Percentiles rank a stretch among this genome's conserved stretches.
Evolutionary conservation across 1,284 basidiomycete species (phyloP).

Genomic region (Cryptococcus sp.): DNA sequence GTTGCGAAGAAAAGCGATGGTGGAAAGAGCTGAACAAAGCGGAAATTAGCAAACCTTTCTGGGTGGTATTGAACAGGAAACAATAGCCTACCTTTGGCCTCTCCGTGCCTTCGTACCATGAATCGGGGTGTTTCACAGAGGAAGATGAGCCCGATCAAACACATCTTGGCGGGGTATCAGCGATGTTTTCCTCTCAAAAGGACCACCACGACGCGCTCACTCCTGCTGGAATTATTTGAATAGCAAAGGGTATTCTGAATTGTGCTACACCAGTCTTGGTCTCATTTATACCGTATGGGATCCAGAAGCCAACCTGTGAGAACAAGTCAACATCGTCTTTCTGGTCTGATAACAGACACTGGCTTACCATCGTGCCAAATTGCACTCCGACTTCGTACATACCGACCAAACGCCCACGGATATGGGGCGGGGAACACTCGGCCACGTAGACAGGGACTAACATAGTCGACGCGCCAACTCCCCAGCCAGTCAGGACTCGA

Average conservation of each 20-base stretch:
- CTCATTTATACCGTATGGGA: conserved; percentile 56
- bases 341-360: too few species aligned
- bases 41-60: too few species aligned
- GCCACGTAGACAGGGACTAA: conserved; percentile 50
- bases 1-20: conserved; percentile 53
- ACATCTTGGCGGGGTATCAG: conserved; percentile 18
- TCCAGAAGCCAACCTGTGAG: conserved; percentile 53
- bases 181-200: too few species aligned
- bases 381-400: conserved; percentile 58
- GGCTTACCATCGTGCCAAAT: conserved; percentile 49
- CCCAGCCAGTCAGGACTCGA: conserved; percentile 49
- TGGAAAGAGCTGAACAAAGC: conserved; percentile 43
- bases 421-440: conserved; percentile 51
- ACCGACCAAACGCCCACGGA: conserved; percentile 45
- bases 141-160: conserved; percentile 54
- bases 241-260: conserved; percentile 58
- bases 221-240: conserved; percentile 59
- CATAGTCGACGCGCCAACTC: conserved; percentile 40
- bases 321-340: neutral
- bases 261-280: conserved; percentile 51
- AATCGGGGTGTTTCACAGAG: conserved; percentile 57
- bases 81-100: conserved; percentile 24
- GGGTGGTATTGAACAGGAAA: too few species aligned
- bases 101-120: conserved; percentile 29
- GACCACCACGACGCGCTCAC: neutral